A percentile compares a stretch with the other conserved stretches of the same genome.
These are phyloP conservation scores for Phytophthora syringae DNA, from an alignment of 352 stramenopile species.

Conservation along the genomic window DNA sequence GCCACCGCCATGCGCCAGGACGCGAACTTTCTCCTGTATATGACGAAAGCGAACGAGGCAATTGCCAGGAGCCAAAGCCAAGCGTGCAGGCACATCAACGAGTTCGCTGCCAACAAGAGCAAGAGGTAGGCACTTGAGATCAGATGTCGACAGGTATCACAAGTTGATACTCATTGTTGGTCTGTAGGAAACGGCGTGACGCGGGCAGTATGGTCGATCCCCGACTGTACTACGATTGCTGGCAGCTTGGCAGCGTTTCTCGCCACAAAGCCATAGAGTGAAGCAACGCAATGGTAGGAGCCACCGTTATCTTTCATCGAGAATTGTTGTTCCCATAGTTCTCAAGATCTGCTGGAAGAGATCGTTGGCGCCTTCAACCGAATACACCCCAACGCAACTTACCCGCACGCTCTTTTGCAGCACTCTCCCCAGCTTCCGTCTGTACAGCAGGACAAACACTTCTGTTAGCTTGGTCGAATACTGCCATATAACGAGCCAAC, in stretches of 20 bases:
- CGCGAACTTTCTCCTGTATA: conserved; percentile 52
- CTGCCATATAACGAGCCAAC: background rate
- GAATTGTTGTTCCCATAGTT: conserved; percentile 1
- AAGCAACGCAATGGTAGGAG: background rate
- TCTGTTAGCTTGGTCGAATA: background rate
- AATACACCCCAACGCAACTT: conserved; percentile 95
- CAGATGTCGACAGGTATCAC: background rate
- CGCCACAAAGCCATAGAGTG: conserved; percentile 6
- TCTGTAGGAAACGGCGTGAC: conserved; percentile 28
- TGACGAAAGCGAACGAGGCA: conserved; percentile 39
- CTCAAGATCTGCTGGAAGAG: conserved; percentile 62
- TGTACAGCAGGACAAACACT: conserved; percentile 31
- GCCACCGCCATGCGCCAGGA: conserved; percentile 27
- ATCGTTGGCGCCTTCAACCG: conserved; percentile 94
- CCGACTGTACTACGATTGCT: conserved; percentile 49
- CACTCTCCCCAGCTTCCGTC: conserved; percentile 90
- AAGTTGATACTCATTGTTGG: background rate
- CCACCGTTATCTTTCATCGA: background rate
- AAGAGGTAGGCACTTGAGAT: conserved; percentile 16
- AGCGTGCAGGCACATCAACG: conserved; percentile 48
- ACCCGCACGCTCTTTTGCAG: conserved; percentile 95
- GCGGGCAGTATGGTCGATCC: conserved; percentile 23
- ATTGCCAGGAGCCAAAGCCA: conserved; percentile 44
- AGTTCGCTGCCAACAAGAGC: conserved; percentile 37
- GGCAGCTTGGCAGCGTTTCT: conserved; percentile 34